Conservation (phyloP, 2,329 filamentous ascomycete species). For the Diaporthe sp. region DNA sequence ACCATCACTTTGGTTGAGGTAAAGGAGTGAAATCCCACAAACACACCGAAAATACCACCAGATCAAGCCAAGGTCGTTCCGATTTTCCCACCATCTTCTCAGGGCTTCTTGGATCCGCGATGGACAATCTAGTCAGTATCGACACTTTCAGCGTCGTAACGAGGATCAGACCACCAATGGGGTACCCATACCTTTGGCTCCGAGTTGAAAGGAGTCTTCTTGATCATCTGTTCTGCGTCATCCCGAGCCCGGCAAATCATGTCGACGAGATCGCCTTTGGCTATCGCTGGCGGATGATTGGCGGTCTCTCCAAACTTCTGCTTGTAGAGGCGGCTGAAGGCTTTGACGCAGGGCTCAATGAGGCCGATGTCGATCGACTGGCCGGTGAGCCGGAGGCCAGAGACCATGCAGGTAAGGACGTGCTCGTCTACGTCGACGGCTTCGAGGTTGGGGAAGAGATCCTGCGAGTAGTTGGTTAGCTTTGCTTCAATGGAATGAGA, state of each 20-base stretch:
- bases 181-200: neutral
- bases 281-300: neutral
- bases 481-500: neutral
- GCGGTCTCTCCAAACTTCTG: neutral
- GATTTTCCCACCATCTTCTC: no score
- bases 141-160: neutral
- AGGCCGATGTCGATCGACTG: conserved; percentile 30
- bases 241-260: conserved; percentile 33
- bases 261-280: neutral
- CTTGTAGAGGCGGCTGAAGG: conserved; percentile 19
- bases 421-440: conserved; percentile 16
- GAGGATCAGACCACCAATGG: neutral
- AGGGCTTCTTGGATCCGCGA: neutral
- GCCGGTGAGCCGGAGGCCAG: conserved; percentile 19
- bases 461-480: neutral
- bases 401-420: conserved; percentile 11
- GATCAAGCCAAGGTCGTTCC: no score
- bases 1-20: neutral
- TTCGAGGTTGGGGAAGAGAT: conserved; percentile 16
- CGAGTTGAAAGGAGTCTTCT: neutral
- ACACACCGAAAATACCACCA: neutral
- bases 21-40: neutral
- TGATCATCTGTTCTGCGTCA: conserved; percentile 24
- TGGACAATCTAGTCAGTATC: neutral
- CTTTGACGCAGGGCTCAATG: conserved; percentile 16